phyloP scores from a whole-genome alignment of 1,284 basidiomycete species.

The Trichosporon asahii region DNA sequence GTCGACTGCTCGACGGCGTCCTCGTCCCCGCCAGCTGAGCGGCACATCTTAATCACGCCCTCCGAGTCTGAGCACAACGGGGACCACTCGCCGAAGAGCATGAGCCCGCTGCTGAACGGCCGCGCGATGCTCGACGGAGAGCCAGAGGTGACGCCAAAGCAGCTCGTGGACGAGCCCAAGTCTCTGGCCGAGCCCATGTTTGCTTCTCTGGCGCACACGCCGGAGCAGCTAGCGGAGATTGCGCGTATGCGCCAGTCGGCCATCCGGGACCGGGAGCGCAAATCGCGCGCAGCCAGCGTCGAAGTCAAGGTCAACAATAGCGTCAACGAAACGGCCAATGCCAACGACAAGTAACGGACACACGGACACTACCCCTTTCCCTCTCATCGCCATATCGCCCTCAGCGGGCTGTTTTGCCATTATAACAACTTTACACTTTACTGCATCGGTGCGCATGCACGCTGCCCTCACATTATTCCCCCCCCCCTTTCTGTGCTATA shows the following conservation, averaged over 20 bases:
- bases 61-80: constrained; percentile 17
- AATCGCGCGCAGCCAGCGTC: constrained; percentile 3
- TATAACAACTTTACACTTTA: too few relatives aligned
- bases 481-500: background rate
- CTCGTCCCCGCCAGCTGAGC: constrained; percentile 17
- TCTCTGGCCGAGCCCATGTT: constrained; percentile 35
- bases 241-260: constrained; percentile 32
- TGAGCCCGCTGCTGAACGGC: constrained; percentile 3
- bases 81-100: background rate
- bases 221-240: constrained; percentile 45
- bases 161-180: background rate
- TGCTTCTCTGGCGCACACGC: constrained; percentile 45
- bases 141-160: background rate
- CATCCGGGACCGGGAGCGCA: constrained; percentile 20
- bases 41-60: constrained; percentile 20
- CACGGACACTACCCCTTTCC: too few relatives aligned
- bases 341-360: constrained; percentile 15
- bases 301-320: background rate
- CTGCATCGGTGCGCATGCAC: background rate
- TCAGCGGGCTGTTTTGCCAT: too few relatives aligned
- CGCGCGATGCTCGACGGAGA: background rate
- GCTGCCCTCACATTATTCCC: too few relatives aligned
- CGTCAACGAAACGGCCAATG: too few relatives aligned
- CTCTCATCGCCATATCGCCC: too few relatives aligned
- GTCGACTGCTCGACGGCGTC: constrained; percentile 17